Conservation (phyloP, 192 early-diverging fungal genomes). For the Linnemannia exigua region DNA sequence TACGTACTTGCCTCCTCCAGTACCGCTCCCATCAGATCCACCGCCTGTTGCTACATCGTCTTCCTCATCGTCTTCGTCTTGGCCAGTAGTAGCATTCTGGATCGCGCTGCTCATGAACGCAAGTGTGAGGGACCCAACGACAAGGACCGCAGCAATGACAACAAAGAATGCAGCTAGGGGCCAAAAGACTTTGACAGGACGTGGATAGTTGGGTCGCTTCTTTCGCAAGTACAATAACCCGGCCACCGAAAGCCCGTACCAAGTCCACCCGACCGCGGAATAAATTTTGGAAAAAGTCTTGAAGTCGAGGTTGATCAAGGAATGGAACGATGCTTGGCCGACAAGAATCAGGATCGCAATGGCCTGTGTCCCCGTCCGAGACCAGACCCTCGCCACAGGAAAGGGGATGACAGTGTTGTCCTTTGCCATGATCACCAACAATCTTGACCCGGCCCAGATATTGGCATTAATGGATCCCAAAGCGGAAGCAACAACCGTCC, state of each 20-base stretch:
- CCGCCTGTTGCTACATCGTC: background rate
- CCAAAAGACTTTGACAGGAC: constrained; percentile 60
- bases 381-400: constrained; percentile 23
- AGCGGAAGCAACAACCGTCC: constrained; percentile 45
- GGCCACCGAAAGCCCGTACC: constrained; percentile 59
- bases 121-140: constrained; percentile 40
- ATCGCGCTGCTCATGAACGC: constrained; percentile 20
- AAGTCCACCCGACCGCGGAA: constrained; percentile 52
- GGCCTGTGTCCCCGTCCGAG: constrained; percentile 31
- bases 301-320: constrained; percentile 49
- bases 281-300: constrained; percentile 57
- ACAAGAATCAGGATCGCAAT: constrained; percentile 37
- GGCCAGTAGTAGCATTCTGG: background rate
- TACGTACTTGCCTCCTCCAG: background rate
- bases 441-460: constrained; percentile 68
- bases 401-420: constrained; percentile 51
- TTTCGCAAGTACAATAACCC: constrained; percentile 59
- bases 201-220: constrained; percentile 36
- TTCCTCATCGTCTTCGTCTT: background rate
- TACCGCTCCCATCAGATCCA: background rate
- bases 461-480: constrained; percentile 72
- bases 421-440: constrained; percentile 52
- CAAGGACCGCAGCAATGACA: constrained; percentile 45
- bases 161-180: constrained; percentile 44
- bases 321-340: constrained; percentile 33